Evolutionary conservation across 257 asterid genomes (phyloP).

Genomic region (Solanum chmielewskii): DNA sequence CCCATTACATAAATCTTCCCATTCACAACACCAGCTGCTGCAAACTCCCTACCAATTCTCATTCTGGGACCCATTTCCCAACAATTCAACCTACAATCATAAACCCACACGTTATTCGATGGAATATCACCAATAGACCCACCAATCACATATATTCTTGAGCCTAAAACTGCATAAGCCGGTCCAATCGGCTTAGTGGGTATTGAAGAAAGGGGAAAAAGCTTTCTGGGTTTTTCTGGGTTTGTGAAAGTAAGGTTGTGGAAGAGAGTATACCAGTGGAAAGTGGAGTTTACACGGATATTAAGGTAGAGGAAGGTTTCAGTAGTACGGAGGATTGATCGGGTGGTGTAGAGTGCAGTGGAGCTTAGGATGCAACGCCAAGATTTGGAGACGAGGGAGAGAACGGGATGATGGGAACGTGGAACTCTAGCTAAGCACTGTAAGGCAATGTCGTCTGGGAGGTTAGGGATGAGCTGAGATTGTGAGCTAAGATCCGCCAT

Average conservation of each 20-base stretch:
- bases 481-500: neutral
- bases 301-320: slow-evolving; percentile 49
- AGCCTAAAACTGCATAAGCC: slow-evolving; percentile 46
- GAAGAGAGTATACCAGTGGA: slow-evolving; percentile 48
- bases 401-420: slow-evolving; percentile 35
- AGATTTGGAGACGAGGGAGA: slow-evolving; percentile 65
- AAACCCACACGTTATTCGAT: slow-evolving; percentile 44
- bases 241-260: slow-evolving; percentile 10
- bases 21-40: slow-evolving; percentile 53
- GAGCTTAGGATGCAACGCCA: slow-evolving; percentile 52
- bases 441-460: slow-evolving; percentile 72
- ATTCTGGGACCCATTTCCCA: slow-evolving; percentile 75
- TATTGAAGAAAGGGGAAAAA: slow-evolving; percentile 37
- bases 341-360: slow-evolving; percentile 41
- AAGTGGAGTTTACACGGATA: slow-evolving; percentile 43
- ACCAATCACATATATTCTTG: slow-evolving; percentile 56
- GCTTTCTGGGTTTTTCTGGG: slow-evolving; percentile 1
- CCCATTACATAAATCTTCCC: slow-evolving; percentile 74
- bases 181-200: slow-evolving; percentile 61
- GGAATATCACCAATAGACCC: slow-evolving; percentile 68
- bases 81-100: slow-evolving; percentile 57
- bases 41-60: slow-evolving; percentile 64
- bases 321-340: slow-evolving; percentile 44
- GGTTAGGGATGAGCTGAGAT: slow-evolving; percentile 32
- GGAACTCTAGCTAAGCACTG: slow-evolving; percentile 72